Base-by-base conservation (phyloP, 257 asterid genomes). In the Buddleja alternifolia region DNA sequence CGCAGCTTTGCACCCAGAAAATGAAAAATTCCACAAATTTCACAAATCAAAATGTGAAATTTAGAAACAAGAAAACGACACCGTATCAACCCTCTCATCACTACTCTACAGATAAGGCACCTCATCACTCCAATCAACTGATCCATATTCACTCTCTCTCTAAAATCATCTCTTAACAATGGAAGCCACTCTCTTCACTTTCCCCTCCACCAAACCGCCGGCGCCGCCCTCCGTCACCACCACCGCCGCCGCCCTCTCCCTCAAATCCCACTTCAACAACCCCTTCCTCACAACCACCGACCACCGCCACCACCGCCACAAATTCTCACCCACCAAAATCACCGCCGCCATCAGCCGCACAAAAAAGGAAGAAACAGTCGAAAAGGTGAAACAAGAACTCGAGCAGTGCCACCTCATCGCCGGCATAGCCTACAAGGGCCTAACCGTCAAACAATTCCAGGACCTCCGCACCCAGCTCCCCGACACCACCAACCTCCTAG, bases 291-390 rank as follows among this genome's bases (percentile, higher is more conserved):
- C 80, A 66, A 15, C 89, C 69, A 61, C 55, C n/a, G 5, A 29
- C 71, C 75, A 54, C 76, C 77, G 10, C 70, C 65, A 12, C 75
- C 76, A 11, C 56, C 75, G 12, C 69, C 72, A 55, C 64, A 63
- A 70, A 7, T 25, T 50, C 77, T 9, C 66, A 9, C 66, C 73
- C 68, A 77, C 83, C 50, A 76, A 63, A 57, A 84, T 93, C 80
- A 65, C 78, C 29, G 77, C 95, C 69, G 96, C 99, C 46, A 93
- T 93, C 12, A 87, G 91, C 87, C 85, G 97, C 56, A 82, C 83
- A 71, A 91, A 85, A 86, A 93, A 93, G 45, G 99, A 93, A 67
- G 97, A 87, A 75, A 93, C 96, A 1, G 90, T 91, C 2, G 90
- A 87, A 42, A 83, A 80, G 11, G 99, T 93, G 8, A 90, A 85